Conservation (phyloP, 2,329 filamentous ascomycete species). For the Gaeumannomyces tritici region DNA sequence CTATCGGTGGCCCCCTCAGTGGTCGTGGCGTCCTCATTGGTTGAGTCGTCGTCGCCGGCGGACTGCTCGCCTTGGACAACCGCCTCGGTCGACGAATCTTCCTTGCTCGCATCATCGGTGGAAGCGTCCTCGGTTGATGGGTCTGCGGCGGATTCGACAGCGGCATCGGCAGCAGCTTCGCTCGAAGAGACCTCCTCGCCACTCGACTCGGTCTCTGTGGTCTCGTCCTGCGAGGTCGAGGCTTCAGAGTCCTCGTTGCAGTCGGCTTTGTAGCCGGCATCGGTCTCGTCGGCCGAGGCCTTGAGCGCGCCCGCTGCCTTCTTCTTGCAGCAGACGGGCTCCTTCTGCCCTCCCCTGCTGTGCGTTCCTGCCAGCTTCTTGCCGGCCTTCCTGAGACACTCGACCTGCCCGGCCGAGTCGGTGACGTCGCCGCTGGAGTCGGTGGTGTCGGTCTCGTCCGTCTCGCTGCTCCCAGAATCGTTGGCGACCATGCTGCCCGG, state of each 20-base stretch:
- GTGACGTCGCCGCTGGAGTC: not conserved
- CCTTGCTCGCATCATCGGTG: not conserved
- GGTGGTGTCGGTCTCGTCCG: not conserved
- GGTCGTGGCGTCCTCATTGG: not conserved
- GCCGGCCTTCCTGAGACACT: not conserved
- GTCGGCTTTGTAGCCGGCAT: conserved; percentile 1
- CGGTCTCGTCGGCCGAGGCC: not conserved
- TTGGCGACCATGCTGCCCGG: conserved; percentile 1
- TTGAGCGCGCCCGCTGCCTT: not conserved
- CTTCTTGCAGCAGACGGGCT: not conserved
- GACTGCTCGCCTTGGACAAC: not conserved
- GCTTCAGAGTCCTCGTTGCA: not conserved
- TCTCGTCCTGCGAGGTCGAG: not conserved
- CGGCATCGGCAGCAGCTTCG: not conserved
- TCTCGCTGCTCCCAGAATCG: not conserved
- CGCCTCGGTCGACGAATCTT: not conserved
- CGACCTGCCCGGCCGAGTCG: not conserved
- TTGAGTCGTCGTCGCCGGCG: not conserved
- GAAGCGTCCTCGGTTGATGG: not conserved
- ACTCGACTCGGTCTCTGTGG: not conserved
- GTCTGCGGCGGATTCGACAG: not conserved
- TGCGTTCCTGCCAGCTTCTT: not conserved
- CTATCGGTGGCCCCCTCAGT: not conserved
- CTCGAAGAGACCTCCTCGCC: not conserved
- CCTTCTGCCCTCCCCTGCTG: not conserved